phyloP scores from a whole-genome alignment of 2,329 filamentous ascomycete genomes.

The Herpotrichia juniperi region DNA sequence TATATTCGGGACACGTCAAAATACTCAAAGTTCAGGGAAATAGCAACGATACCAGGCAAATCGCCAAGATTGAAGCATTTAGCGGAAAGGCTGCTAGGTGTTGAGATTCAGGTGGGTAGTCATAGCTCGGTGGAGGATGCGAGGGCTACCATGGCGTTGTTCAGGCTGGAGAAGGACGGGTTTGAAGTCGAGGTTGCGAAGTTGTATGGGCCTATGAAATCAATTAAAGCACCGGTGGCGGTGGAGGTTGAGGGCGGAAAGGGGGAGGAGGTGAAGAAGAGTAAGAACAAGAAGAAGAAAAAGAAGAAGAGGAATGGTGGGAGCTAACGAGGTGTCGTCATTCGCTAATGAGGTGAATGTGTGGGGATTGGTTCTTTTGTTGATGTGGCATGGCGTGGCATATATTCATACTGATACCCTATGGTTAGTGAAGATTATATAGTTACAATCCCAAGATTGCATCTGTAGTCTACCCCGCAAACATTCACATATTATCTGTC shows the following conservation, averaged over 20 bases:
- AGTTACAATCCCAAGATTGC: no score
- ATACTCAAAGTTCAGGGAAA: conserved; percentile 73
- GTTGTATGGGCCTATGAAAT: conserved; percentile 55
- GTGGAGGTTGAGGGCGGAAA: conserved; percentile 22
- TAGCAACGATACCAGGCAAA: conserved; percentile 64
- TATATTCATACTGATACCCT: background rate
- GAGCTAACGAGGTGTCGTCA: no score
- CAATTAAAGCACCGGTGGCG: no score
- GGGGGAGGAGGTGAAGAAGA: conserved; percentile 33
- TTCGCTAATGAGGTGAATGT: background rate
- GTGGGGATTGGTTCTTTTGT: background rate
- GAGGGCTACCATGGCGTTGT: conserved; percentile 86
- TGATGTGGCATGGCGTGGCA: background rate
- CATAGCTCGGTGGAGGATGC: conserved; percentile 77
- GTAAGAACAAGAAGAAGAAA: conserved; percentile 45
- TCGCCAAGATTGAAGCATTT: conserved; percentile 71
- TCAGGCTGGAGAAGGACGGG: conserved; percentile 78
- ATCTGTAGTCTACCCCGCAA: no score
- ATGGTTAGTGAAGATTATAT: no score
- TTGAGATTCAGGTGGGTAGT: conserved; percentile 65
- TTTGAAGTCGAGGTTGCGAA: conserved; percentile 84
- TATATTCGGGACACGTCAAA: conserved; percentile 87
- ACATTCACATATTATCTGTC: no score
- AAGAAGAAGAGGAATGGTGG: conserved; percentile 37
- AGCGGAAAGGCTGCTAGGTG: conserved; percentile 61